phyloP scores from a whole-genome alignment of 441 rosid genomes.

The Adansonia gregorii region DNA sequence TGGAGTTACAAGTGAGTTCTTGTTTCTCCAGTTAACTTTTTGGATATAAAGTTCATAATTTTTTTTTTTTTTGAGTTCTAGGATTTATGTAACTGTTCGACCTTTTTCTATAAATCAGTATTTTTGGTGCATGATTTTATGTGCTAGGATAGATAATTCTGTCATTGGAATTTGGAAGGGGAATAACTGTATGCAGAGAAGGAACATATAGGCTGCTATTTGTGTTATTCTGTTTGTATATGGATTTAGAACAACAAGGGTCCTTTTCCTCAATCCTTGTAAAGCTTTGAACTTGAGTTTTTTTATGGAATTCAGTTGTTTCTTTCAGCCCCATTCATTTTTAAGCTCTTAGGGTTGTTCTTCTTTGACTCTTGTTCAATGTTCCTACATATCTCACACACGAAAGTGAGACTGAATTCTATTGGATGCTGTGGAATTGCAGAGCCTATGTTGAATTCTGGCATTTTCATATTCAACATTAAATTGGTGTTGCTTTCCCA shows the following conservation, averaged over 20 bases:
- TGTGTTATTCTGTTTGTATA: slow-evolving; percentile 35
- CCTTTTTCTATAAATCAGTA: slow-evolving; percentile 21
- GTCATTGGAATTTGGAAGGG: slow-evolving; percentile 26
- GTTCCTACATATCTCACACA: slow-evolving; percentile 26
- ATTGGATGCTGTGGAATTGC: slow-evolving; percentile 34
- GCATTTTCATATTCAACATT: slow-evolving; percentile 29
- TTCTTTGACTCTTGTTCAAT: slow-evolving; percentile 36
- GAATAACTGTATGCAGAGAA: slow-evolving; percentile 33
- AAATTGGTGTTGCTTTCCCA: slow-evolving; percentile 27
- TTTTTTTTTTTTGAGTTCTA: slow-evolving; percentile 26
- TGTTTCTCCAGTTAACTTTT: slow-evolving; percentile 22
- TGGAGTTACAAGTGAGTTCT: no score
- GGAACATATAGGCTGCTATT: slow-evolving; percentile 33
- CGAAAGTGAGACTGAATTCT: slow-evolving; percentile 35
- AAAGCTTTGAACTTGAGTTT: slow-evolving; percentile 36
- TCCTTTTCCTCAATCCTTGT: slow-evolving; percentile 20
- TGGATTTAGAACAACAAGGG: slow-evolving; percentile 32
- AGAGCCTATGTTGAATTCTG: slow-evolving; percentile 30
- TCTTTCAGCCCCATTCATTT: slow-evolving; percentile 18
- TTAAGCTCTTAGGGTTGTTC: slow-evolving; percentile 29
- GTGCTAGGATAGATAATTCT: slow-evolving; percentile 33
- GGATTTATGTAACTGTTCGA: slow-evolving; percentile 1
- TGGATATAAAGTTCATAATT: slow-evolving; percentile 14
- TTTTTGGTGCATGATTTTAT: slow-evolving; percentile 22
- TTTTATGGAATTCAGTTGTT: slow-evolving; percentile 24